phyloP scores from a whole-genome alignment of 495 filamentous ascomycete species.

The Ascobolus immersus region DNA sequence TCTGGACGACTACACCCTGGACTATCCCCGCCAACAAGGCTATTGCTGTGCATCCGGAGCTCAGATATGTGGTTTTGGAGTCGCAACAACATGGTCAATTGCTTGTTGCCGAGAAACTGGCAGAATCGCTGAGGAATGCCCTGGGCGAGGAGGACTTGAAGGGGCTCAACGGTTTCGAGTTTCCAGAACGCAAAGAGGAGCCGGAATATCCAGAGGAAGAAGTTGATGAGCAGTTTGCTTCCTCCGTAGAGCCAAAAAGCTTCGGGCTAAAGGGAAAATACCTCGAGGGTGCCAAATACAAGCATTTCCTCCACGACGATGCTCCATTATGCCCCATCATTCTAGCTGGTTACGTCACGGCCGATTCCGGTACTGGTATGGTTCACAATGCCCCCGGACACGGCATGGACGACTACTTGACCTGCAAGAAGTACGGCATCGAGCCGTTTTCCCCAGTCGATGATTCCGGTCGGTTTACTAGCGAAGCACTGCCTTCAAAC shows the following conservation, averaged over 20 bases:
- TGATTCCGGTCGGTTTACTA: conserved; percentile 52
- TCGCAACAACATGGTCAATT: conserved; percentile 29
- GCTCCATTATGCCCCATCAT: conserved; percentile 40
- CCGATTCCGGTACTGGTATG: conserved; percentile 65
- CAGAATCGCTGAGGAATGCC: conserved; percentile 27
- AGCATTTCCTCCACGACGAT: conserved; percentile 28
- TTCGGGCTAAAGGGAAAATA: conserved; percentile 36
- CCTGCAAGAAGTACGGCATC: conserved; percentile 41
- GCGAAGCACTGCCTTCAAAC: conserved; percentile 40
- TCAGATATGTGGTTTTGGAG: conserved; percentile 48
- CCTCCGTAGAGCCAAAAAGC: too few species aligned
- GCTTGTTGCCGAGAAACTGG: conserved; percentile 38
- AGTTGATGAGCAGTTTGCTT: background rate
- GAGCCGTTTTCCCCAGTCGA: conserved; percentile 55
- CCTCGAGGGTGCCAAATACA: conserved; percentile 38
- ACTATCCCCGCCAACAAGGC: conserved; percentile 81
- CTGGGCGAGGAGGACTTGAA: conserved; percentile 12
- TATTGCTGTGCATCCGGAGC: conserved; percentile 46
- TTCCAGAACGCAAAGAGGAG: conserved; percentile 23
- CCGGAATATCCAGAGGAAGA: conserved; percentile 6
- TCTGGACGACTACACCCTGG: conserved; percentile 98
- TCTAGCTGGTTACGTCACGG: conserved; percentile 62
- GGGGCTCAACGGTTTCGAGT: background rate
- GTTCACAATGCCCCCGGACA: conserved; percentile 89
- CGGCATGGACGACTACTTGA: conserved; percentile 85